phyloP scores from a whole-genome alignment of 2,329 filamentous ascomycete species.

The Aaosphaeria pasadenensis region DNA sequence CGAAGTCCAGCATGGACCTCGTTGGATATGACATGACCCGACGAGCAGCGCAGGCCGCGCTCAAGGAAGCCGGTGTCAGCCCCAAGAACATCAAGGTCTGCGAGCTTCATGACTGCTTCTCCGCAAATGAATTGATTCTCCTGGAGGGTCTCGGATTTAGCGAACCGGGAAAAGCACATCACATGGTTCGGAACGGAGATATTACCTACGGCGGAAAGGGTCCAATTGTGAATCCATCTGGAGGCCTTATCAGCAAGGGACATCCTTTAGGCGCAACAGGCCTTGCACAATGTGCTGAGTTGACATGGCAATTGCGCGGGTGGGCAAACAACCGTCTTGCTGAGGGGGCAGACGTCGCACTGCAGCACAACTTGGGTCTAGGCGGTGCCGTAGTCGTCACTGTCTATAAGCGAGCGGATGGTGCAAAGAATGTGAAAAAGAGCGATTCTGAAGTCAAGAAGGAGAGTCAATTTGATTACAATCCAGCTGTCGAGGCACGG shows the following conservation, averaged over 20 bases:
- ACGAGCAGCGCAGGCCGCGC: slow-evolving; percentile 64
- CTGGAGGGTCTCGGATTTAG: slow-evolving; percentile 80
- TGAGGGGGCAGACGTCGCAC: slow-evolving; percentile 63
- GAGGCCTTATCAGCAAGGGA: slow-evolving; percentile 90
- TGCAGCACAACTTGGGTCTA: slow-evolving; percentile 91
- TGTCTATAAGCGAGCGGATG: slow-evolving; percentile 82
- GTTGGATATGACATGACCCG: slow-evolving; percentile 86
- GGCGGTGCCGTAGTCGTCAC: slow-evolving; percentile 88
- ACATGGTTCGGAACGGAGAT: slow-evolving; percentile 80
- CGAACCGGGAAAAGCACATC: slow-evolving; percentile 79
- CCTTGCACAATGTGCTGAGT: slow-evolving; percentile 87
- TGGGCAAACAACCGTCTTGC: slow-evolving; percentile 89
- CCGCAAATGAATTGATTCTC: slow-evolving; percentile 84
- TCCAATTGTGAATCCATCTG: slow-evolving; percentile 83
- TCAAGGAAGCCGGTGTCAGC: slow-evolving; percentile 66
- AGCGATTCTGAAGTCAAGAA: slow-evolving; percentile 63
- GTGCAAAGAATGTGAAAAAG: slow-evolving; percentile 59
- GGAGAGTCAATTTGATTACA: slow-evolving; percentile 73
- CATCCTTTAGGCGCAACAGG: slow-evolving; percentile 91
- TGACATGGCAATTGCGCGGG: slow-evolving; percentile 90
- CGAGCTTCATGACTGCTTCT: slow-evolving; percentile 96
- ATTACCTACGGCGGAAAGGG: slow-evolving; percentile 81
- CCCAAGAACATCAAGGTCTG: slow-evolving; percentile 74
- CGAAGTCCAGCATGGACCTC: slow-evolving; percentile 75
- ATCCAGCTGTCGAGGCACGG: slow-evolving; percentile 84